Percentiles rank a stretch among this genome's conserved stretches.
Conservation (phyloP, 768 basidiomycete genomes). For the Pulveroboletus sp. region DNA sequence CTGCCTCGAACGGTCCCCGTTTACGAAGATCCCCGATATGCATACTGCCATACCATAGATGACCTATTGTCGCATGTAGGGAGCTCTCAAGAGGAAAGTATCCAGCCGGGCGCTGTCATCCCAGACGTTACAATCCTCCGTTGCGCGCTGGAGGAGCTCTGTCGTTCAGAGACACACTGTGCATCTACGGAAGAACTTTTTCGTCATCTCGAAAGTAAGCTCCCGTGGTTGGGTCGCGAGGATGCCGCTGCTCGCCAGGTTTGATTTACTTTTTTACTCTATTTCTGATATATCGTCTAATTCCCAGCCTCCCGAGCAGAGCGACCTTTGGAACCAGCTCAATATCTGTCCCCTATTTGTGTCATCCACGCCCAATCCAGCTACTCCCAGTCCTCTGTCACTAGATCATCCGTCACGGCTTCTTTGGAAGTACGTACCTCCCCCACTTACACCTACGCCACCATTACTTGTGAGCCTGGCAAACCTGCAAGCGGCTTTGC, state of each 20-base stretch:
- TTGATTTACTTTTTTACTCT: conserved; percentile 7
- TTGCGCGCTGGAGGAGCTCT: conserved; percentile 52
- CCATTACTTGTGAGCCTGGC: conserved; percentile 25
- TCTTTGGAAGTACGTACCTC: conserved; percentile 38
- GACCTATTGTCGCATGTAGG: conserved; percentile 27
- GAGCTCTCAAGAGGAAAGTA: conserved; percentile 7
- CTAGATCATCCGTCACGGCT: conserved; percentile 22
- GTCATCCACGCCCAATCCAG: conserved; percentile 26
- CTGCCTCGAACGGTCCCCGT: conserved; percentile 52
- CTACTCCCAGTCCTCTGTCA: background rate
- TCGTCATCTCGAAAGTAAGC: conserved; percentile 47
- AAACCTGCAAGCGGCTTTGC: conserved; percentile 19
- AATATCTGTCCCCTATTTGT: conserved; percentile 46
- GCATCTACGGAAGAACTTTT: conserved; percentile 60
- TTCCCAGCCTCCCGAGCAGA: conserved; percentile 27
- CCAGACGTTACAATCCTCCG: conserved; percentile 56
- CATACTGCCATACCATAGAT: conserved; percentile 42
- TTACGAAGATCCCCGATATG: conserved; percentile 44
- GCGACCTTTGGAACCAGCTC: conserved; percentile 57
- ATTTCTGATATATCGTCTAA: background rate
- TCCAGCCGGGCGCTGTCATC: conserved; percentile 28
- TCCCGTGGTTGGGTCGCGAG: conserved; percentile 53
- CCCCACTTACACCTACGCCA: conserved; percentile 22
- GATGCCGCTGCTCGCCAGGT: conserved; percentile 56
- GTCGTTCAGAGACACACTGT: conserved; percentile 33